phyloP scores from a whole-genome alignment of 129 eudicot genomes.

The Artemisia argyi region DNA sequence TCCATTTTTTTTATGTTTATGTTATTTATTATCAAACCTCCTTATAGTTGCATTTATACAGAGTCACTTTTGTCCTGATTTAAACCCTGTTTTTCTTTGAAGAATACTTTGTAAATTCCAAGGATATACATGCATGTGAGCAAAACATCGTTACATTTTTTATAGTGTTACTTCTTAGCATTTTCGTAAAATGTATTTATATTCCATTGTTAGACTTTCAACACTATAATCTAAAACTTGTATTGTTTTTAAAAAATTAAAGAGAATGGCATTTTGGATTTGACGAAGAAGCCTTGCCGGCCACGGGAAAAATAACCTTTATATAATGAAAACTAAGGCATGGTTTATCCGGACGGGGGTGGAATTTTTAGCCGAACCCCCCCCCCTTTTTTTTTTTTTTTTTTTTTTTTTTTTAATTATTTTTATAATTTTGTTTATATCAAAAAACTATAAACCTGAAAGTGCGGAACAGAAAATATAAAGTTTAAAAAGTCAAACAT shows the following conservation, averaged over 20 bases:
- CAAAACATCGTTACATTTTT: background rate
- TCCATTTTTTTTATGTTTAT: constrained; percentile 20
- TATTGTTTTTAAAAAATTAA: background rate
- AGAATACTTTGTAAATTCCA: too few species aligned
- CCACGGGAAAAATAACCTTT: background rate
- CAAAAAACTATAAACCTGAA: too few species aligned
- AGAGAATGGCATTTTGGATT: constrained; percentile 15
- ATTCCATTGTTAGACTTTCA: constrained; percentile 23
- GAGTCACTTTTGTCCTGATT: too few species aligned
- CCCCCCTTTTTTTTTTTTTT: too few species aligned
- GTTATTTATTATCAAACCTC: background rate
- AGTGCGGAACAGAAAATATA: too few species aligned
- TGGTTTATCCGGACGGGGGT: too few species aligned
- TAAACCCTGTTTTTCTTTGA: too few species aligned
- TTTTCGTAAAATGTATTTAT: background rate
- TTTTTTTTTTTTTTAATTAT: too few species aligned
- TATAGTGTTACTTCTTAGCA: background rate
- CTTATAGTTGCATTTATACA: constrained; percentile 10
- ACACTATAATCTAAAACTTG: background rate
- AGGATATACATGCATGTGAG: constrained; percentile 6
- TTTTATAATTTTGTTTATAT: too few species aligned
- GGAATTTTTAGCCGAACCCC: too few species aligned
- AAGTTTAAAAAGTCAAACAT: too few species aligned
- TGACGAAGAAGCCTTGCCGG: constrained; percentile 20
- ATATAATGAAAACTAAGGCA: too few species aligned